Conservation (phyloP, 2,329 filamentous ascomycete genomes). For the Coleophoma cylindrospora region DNA sequence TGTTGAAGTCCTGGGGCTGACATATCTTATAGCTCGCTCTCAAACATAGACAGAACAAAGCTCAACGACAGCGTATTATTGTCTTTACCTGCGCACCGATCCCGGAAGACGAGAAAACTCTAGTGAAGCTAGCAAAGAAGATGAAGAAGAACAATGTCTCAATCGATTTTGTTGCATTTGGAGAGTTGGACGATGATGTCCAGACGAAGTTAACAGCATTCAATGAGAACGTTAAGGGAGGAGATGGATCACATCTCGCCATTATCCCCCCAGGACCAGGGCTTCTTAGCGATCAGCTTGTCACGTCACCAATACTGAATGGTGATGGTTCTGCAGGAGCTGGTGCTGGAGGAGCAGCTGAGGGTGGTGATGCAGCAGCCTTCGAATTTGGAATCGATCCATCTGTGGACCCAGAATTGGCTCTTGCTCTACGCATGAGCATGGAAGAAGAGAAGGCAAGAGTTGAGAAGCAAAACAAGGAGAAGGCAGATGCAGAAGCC, state of each 20-base stretch:
- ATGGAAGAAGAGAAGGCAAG: conserved; percentile 97
- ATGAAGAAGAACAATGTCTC: conserved; percentile 98
- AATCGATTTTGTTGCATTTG: conserved; percentile 93
- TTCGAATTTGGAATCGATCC: conserved; percentile 92
- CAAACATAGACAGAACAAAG: conserved; percentile 97
- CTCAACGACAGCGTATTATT: conserved; percentile 92
- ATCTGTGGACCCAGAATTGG: conserved; percentile 86
- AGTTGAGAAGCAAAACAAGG: conserved; percentile 77
- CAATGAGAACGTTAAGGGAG: conserved; percentile 86
- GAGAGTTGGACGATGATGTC: conserved; percentile 85
- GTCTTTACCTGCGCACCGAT: conserved; percentile 95
- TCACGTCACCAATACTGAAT: conserved; percentile 83
- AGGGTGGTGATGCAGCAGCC: conserved; percentile 50
- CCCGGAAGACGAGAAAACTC: conserved; percentile 80
- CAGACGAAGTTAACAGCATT: conserved; percentile 92
- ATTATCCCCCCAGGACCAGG: conserved; percentile 88
- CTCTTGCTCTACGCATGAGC: conserved; percentile 91
- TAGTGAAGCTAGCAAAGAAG: conserved; percentile 88
- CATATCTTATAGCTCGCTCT: conserved; percentile 67
- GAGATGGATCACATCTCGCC: conserved; percentile 85
- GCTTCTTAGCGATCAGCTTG: conserved; percentile 86
- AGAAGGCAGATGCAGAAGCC: conserved; percentile 65
- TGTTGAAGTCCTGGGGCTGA: conserved; percentile 14
- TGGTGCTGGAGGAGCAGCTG: conserved; percentile 46
- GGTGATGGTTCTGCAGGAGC: conserved; percentile 66